Conservation (phyloP, 768 basidiomycete genomes). For the Neoboletus magnificus region DNA sequence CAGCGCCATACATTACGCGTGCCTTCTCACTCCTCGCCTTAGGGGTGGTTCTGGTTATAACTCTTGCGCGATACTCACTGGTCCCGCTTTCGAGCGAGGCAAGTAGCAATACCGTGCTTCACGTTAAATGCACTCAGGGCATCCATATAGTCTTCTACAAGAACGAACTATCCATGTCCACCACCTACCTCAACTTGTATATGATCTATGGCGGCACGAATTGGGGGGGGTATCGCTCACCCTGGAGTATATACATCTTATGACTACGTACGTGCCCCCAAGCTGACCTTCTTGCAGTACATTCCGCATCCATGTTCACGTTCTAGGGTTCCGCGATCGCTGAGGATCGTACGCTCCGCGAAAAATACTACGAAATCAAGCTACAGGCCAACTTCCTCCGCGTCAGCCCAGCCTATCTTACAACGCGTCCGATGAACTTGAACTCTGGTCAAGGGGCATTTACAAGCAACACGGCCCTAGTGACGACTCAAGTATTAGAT, state of each 20-base stretch:
- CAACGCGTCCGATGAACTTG: slow-evolving; percentile 44
- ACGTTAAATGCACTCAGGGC: slow-evolving; percentile 2
- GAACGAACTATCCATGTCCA: slow-evolving; percentile 18
- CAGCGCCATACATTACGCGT: slow-evolving; percentile 10
- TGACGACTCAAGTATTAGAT: slow-evolving; percentile 49
- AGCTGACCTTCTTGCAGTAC: not conserved
- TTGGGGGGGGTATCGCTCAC: slow-evolving; percentile 53
- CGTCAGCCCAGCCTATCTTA: slow-evolving; percentile 49
- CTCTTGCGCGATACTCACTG: slow-evolving; percentile 20
- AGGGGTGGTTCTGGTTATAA: slow-evolving; percentile 27
- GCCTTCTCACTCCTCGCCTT: not conserved
- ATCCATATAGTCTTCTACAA: slow-evolving; percentile 17
- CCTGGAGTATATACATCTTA: slow-evolving; percentile 61
- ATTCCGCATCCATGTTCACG: not conserved
- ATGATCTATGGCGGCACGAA: slow-evolving; percentile 66
- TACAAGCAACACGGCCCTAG: slow-evolving; percentile 45
- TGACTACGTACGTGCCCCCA: slow-evolving; percentile 43
- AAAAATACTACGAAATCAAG: slow-evolving; percentile 54
- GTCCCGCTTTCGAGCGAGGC: slow-evolving; percentile 25
- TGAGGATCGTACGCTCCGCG: slow-evolving; percentile 49
- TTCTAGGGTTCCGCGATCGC: slow-evolving; percentile 46
- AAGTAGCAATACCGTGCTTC: not conserved
- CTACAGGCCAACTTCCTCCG: slow-evolving; percentile 49
- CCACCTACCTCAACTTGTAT: slow-evolving; percentile 40
- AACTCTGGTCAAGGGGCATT: slow-evolving; percentile 41